Percentiles rank a stretch among this genome's conserved stretches.
Conservation (phyloP, 176 grass and related monocot species). For the Leersia perrieri region DNA sequence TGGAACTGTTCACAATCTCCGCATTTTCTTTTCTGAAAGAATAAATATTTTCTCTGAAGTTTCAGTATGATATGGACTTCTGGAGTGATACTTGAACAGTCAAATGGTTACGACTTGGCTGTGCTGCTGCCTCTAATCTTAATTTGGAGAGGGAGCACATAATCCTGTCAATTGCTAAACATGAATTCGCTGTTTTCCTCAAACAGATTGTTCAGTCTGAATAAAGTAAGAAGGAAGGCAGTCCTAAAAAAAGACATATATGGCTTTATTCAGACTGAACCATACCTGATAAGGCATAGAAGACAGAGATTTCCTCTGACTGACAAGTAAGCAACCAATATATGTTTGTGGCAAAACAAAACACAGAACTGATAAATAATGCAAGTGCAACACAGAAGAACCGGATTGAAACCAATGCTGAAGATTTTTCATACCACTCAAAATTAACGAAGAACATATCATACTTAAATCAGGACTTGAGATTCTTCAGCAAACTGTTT, state of each 20-base stretch:
- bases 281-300: neutral
- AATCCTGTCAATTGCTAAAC: neutral
- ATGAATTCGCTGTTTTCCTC: neutral
- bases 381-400: neutral
- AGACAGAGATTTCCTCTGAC: neutral
- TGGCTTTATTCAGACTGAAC: no score
- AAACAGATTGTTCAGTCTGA: neutral
- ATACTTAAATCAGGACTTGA: neutral
- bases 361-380: neutral
- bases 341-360: neutral
- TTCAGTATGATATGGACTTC: neutral
- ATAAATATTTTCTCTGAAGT: neutral
- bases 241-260: neutral
- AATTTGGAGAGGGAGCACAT: no score
- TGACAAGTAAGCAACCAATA: neutral
- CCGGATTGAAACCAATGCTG: neutral
- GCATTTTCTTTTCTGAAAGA: neutral
- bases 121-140: no score
- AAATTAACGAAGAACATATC: neutral
- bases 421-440: conserved; percentile 2
- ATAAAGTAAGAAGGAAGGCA: neutral
- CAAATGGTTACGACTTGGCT: neutral
- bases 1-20: neutral
- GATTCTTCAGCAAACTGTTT: neutral
- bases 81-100: neutral